Evolutionary conservation across 257 asterid species (phyloP).

Genomic region (Cruciata laevipes): DNA sequence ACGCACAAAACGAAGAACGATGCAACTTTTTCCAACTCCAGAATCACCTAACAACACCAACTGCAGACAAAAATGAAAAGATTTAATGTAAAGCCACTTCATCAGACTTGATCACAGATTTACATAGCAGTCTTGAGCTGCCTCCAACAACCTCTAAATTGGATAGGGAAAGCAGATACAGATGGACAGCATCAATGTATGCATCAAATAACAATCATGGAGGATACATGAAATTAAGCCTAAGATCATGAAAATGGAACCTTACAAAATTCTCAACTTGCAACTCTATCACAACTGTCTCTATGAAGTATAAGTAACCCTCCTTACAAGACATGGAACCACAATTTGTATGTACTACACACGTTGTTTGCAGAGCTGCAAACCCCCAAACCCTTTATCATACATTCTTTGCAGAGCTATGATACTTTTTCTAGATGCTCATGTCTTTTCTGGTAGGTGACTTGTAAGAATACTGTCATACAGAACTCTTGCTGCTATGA

Average conservation of each 20-base stretch:
- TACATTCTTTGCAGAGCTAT: no score
- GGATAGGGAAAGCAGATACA: constrained; percentile 1
- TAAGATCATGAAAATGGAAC: not conserved
- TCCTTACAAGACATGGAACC: not conserved
- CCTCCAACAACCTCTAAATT: not conserved
- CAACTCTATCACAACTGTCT: not conserved
- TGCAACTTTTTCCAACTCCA: constrained; percentile 99
- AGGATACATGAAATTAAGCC: not conserved
- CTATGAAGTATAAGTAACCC: not conserved
- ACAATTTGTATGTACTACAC: not conserved
- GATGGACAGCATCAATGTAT: not conserved
- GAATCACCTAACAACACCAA: constrained; percentile 93
- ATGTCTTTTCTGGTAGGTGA: no score
- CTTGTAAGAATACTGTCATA: no score
- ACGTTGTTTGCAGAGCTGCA: no score
- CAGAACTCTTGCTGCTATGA: no score
- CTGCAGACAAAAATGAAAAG: constrained; percentile 34
- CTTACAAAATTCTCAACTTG: not conserved
- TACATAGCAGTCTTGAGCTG: not conserved
- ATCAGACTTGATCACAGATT: not conserved
- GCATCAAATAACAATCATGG: not conserved
- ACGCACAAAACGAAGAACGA: constrained; percentile 95
- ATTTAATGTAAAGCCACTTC: constrained; percentile 13
- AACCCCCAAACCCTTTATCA: no score
- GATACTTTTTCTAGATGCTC: no score